Conservation (phyloP, 1,284 basidiomycete genomes). For the Ceratobasidium sp. region DNA sequence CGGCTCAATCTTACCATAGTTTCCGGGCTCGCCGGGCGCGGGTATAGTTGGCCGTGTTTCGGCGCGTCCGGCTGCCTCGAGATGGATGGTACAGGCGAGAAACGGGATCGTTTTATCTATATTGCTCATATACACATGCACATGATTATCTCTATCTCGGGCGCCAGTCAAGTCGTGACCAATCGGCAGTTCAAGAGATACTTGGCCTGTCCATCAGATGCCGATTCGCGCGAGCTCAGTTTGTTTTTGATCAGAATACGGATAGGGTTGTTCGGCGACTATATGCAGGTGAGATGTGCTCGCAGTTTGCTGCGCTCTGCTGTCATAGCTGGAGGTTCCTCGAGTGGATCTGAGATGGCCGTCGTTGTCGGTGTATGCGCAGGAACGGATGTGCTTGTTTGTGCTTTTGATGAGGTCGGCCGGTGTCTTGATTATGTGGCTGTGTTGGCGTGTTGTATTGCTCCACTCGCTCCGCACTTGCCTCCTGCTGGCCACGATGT, state of each 20-base stretch:
- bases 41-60: conserved; percentile 6
- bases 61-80: conserved; percentile 9
- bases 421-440: neutral
- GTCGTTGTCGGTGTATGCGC: conserved; percentile 15
- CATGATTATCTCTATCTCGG: conserved; percentile 11
- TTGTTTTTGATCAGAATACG: neutral
- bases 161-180: conserved; percentile 19
- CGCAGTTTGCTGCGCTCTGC: neutral
- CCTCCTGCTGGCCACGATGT: neutral
- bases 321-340: neutral
- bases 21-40: neutral
- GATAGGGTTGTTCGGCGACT: neutral
- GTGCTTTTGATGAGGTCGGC: neutral
- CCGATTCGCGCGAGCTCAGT: neutral
- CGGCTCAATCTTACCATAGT: neutral
- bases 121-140: neutral
- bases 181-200: conserved; percentile 9
- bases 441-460: conserved; percentile 1
- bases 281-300: conserved; percentile 8
- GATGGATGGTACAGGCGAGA: conserved; percentile 15
- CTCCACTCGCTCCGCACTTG: neutral
- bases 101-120: neutral
- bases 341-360: conserved; percentile 11
- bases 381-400: conserved; percentile 1
- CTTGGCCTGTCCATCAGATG: conserved; percentile 10